Conservation (phyloP, 179 eudicot genomes). For the Pouteria campechiana region DNA sequence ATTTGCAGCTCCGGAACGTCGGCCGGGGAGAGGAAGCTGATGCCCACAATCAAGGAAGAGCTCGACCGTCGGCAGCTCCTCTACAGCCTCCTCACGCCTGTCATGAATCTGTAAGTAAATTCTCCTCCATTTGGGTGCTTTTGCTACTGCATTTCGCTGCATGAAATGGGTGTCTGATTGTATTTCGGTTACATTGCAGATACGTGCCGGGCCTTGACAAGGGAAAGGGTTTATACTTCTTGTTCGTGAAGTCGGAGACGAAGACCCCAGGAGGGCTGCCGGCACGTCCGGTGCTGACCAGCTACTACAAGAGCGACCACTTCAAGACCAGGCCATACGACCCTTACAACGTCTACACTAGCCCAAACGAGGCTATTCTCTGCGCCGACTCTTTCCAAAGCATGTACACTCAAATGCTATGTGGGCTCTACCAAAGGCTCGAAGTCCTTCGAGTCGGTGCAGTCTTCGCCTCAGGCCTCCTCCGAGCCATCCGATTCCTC, state of each 20-base stretch:
- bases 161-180: too few species aligned
- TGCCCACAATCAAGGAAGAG: slow-evolving; percentile 66
- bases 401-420: slow-evolving; percentile 78
- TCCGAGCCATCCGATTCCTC: slow-evolving; percentile 67
- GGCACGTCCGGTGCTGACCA: slow-evolving; percentile 72
- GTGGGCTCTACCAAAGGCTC: slow-evolving; percentile 50
- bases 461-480: slow-evolving; percentile 80
- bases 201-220: slow-evolving; percentile 60
- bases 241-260: slow-evolving; percentile 63
- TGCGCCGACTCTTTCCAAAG: slow-evolving; percentile 70
- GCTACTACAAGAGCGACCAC: slow-evolving; percentile 61
- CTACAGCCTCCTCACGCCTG: slow-evolving; percentile 70
- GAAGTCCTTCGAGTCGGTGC: slow-evolving; percentile 63
- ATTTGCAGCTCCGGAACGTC: slow-evolving; percentile 72
- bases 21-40: slow-evolving; percentile 71
- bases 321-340: slow-evolving; percentile 57
- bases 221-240: slow-evolving; percentile 64
- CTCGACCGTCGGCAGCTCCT: slow-evolving; percentile 50
- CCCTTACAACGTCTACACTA: slow-evolving; percentile 52
- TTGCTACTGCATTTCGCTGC: neutral
- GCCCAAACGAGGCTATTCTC: slow-evolving; percentile 68
- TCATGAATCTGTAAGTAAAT: slow-evolving; percentile 51
- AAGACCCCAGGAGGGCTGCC: slow-evolving; percentile 66
- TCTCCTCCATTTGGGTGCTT: neutral
- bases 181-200: slow-evolving; percentile 11